Percentiles rank a stretch among this genome's conserved stretches.
Conservation (phyloP, 441 rosid genomes). For the Hura crepitans region DNA sequence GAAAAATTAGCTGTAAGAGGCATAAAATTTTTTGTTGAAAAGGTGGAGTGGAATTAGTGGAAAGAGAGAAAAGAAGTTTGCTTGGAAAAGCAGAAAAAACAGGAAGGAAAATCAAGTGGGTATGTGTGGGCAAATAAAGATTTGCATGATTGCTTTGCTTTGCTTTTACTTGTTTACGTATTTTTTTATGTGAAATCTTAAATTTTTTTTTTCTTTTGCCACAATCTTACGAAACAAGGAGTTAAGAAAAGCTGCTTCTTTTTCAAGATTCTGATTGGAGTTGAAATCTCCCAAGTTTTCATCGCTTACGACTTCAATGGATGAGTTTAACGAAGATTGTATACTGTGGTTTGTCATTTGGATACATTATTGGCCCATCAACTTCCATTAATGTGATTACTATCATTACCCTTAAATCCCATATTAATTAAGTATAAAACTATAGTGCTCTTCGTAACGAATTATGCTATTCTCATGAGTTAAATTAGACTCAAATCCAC, state of each 20-base stretch:
- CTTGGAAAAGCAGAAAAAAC: conserved; percentile 54
- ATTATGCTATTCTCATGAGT: too few relatives aligned
- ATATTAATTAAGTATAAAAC: too few relatives aligned
- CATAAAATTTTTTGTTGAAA: conserved; percentile 12
- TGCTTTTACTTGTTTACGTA: conserved; percentile 24
- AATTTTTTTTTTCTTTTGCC: conserved; percentile 22
- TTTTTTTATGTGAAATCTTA: conserved; percentile 19
- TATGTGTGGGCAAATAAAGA: conserved; percentile 21
- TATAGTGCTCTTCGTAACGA: too few relatives aligned
- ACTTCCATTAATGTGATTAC: not conserved
- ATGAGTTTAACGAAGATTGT: too few relatives aligned
- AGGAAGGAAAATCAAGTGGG: conserved; percentile 30
- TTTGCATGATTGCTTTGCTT: conserved; percentile 43
- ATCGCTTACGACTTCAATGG: too few relatives aligned
- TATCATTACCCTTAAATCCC: too few relatives aligned
- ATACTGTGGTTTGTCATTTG: conserved; percentile 6
- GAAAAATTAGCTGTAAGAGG: conserved; percentile 22
- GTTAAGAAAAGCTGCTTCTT: not conserved
- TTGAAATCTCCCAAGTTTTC: too few relatives aligned
- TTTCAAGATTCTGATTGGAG: not conserved
- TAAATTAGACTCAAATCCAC: too few relatives aligned
- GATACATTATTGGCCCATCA: not conserved
- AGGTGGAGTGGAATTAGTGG: conserved; percentile 34
- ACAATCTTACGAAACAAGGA: conserved; percentile 23
- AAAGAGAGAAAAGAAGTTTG: conserved; percentile 40